phyloP scores from a whole-genome alignment of 2,329 filamentous ascomycete genomes.

The Polytolypa hystricis region DNA sequence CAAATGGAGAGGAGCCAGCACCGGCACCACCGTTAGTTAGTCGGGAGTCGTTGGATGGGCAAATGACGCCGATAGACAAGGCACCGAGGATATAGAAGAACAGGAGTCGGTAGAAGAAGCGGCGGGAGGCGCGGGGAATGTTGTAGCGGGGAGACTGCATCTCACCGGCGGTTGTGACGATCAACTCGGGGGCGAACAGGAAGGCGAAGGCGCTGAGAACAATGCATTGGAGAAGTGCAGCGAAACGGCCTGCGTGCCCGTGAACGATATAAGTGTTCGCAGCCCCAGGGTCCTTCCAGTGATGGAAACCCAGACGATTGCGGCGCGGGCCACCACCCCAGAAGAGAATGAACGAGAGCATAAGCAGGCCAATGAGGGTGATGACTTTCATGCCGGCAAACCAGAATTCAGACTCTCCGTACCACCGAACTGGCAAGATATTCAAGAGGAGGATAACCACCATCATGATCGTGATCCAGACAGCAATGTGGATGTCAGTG shows the following conservation, averaged over 20 bases:
- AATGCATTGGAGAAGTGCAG: conserved; percentile 41
- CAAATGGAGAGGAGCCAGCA: conserved; percentile 40
- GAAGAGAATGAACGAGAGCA: conserved; percentile 45
- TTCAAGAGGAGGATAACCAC: conserved; percentile 45
- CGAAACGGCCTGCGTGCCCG: conserved; percentile 40
- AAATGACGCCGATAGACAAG: conserved; percentile 51
- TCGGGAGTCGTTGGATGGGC: conserved; percentile 41
- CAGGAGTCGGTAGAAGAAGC: conserved; percentile 51
- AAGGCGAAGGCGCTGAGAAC: conserved; percentile 45
- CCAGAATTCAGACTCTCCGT: conserved; percentile 46
- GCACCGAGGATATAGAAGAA: conserved; percentile 50
- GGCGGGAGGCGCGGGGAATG: conserved; percentile 47
- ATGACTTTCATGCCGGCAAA: conserved; percentile 43
- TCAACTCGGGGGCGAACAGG: conserved; percentile 44
- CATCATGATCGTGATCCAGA: conserved; percentile 48
- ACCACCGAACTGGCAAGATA: conserved; percentile 38
- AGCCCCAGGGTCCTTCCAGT: conserved; percentile 39
- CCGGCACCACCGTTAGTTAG: conserved; percentile 44
- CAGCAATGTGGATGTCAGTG: conserved; percentile 31
- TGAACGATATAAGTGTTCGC: conserved; percentile 38
- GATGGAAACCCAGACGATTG: conserved; percentile 41
- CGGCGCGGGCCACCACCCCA: conserved; percentile 44
- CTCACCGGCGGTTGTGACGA: conserved; percentile 48
- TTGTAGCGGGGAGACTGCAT: conserved; percentile 49
- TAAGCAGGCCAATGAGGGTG: conserved; percentile 40